These are phyloP conservation scores for Oxytropis ochrocephala DNA, from an alignment of 306 rosid species.

Conservation along the genomic window DNA sequence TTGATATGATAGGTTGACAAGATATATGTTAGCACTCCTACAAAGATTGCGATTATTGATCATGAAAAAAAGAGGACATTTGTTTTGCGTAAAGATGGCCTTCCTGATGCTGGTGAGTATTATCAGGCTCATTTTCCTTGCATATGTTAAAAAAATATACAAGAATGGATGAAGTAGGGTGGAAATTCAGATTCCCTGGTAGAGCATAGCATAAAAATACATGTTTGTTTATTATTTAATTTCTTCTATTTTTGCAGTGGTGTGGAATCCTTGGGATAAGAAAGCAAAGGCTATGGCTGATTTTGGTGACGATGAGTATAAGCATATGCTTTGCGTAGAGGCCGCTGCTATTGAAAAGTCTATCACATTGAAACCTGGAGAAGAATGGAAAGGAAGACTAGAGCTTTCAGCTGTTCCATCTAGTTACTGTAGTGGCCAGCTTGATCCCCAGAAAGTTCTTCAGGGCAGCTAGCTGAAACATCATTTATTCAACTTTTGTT, in stretches of 20 bases:
- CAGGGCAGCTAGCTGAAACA: constrained; percentile 55
- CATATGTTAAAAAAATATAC: background rate
- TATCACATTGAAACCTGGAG: constrained; percentile 91
- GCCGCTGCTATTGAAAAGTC: constrained; percentile 79
- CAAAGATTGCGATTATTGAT: constrained; percentile 93
- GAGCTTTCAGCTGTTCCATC: constrained; percentile 97
- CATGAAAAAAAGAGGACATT: constrained; percentile 95
- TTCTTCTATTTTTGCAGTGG: constrained; percentile 32
- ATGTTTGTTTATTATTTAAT: background rate
- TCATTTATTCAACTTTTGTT: constrained; percentile 24
- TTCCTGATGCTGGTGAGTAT: constrained; percentile 95
- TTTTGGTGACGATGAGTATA: constrained; percentile 96
- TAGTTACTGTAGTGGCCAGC: constrained; percentile 96
- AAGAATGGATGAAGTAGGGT: background rate
- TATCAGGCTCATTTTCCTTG: constrained; percentile 9
- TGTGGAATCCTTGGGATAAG: too few relatives aligned
- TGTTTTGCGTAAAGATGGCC: constrained; percentile 92
- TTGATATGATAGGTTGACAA: constrained; percentile 69
- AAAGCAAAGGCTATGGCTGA: too few relatives aligned
- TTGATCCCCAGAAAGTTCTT: constrained; percentile 85
- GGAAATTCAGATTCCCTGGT: background rate
- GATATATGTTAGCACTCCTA: constrained; percentile 89
- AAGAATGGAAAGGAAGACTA: constrained; percentile 93
- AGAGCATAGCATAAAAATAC: background rate
- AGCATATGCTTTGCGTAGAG: constrained; percentile 91